Evolutionary conservation across 1,284 basidiomycete species (phyloP), one percentile per base, ranked within the genome.

Genomic region (Naganishia albida): DNA sequence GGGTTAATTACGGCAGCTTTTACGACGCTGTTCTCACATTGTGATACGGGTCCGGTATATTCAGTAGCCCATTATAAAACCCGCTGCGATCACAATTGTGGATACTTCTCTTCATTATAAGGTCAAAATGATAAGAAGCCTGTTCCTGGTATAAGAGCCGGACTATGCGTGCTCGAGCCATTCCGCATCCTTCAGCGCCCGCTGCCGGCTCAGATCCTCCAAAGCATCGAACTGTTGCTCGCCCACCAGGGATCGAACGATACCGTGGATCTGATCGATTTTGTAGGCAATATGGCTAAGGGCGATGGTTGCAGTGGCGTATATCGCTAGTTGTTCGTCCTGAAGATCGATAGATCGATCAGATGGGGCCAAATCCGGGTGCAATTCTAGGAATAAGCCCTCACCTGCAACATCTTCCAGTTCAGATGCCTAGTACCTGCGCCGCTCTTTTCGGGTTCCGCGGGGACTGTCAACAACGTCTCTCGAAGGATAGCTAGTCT

Each of bases 271-370:
- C 39, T 72, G 67, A 65, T 78, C 75, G 18, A 78, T 67, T 1
- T 72, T 71, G 26, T 67, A 65, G 0, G 72, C 68, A 25, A 77
- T 63, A 55, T 77, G 74, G 2, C 72, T 66, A 7, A 78, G 63
- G 0, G 75, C 72, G 13, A 78, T 73, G 42, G 70, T 71, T 12
- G 76, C 73, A 3, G 76, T 77, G 0, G 76, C 76, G 46, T 74
- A 78, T 8, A 77, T 64, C 0, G 75, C 69, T 25, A 77, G 67
- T 68, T 80, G 77, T 50, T 78, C 76, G 59, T 76, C 70, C 74
- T 77, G 56, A 30, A 23, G 34, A 2, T n/a, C n/a, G n/a, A n/a
- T n/a, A n/a, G n/a, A n/a, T 23, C 23, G 18, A 20, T 25, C 1
- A 13, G 7, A 15, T n/a, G 30, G n/a, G n/a, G n/a, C 34, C 18